Conservation (phyloP, 345 rosid species). For the Raphanus raphanistrum region DNA sequence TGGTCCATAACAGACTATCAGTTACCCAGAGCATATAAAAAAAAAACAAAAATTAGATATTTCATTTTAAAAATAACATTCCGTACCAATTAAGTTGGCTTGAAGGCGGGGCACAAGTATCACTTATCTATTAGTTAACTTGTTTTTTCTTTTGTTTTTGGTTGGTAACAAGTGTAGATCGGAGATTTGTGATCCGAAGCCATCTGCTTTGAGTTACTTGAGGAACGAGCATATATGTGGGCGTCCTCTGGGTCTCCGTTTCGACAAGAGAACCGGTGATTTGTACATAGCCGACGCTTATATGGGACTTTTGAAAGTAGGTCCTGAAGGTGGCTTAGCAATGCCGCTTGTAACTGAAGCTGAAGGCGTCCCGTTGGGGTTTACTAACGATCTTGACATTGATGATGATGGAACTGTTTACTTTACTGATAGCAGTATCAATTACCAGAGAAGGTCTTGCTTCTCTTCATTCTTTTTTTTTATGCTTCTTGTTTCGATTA, state of each 20-base stretch:
- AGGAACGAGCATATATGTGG: conserved; percentile 92
- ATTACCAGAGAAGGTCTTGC: conserved; percentile 71
- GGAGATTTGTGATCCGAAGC: conserved; percentile 69
- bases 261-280: conserved; percentile 75
- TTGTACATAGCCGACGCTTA: conserved; percentile 93
- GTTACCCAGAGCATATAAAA: no score
- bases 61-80: no score
- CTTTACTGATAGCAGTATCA: conserved; percentile 86
- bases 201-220: conserved; percentile 61
- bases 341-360: conserved; percentile 68
- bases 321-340: conserved; percentile 90
- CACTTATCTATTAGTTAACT: not conserved
- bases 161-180: conserved; percentile 45
- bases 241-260: conserved; percentile 89
- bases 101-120: no score
- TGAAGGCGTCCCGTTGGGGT: conserved; percentile 73
- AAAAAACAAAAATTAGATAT: no score
- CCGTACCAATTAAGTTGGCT: not conserved
- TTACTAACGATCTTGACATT: conserved; percentile 89
- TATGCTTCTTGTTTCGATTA: not conserved
- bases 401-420: conserved; percentile 83
- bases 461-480: conserved; percentile 15
- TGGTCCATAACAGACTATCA: no score
- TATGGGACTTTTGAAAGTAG: conserved; percentile 86
- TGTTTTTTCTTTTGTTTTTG: not conserved